Percentiles rank a stretch among this genome's conserved stretches.
These are phyloP conservation scores for Setaria italica DNA, from an alignment of 202 grass and related monocot species.

Conservation along the genomic window DNA sequence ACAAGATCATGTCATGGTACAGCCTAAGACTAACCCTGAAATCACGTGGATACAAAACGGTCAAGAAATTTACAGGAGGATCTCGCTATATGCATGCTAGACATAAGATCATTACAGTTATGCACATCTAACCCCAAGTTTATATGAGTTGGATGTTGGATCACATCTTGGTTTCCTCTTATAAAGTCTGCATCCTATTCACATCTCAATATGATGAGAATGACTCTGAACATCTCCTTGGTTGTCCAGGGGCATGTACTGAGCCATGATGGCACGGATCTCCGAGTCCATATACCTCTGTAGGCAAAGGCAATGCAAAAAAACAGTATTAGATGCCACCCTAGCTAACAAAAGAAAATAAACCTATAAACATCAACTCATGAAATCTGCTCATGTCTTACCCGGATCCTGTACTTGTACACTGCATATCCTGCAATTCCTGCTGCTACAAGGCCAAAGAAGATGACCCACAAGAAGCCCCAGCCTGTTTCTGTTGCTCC, in stretches of 20 bases:
- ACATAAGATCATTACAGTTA: constrained; percentile 16
- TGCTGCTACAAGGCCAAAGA: constrained; percentile 63
- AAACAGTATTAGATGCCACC: background rate
- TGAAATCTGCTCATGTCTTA: constrained; percentile 38
- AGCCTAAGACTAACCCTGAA: background rate
- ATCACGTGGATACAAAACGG: background rate
- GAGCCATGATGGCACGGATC: constrained; percentile 91
- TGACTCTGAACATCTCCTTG: constrained; percentile 70
- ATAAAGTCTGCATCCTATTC: constrained; percentile 27
- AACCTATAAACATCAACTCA: background rate
- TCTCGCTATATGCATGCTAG: background rate
- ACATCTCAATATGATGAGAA: constrained; percentile 70
- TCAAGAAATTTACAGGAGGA: background rate
- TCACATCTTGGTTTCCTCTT: background rate
- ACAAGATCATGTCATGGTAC: background rate
- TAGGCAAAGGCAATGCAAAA: background rate
- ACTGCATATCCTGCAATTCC: constrained; percentile 72
- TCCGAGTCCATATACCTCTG: constrained; percentile 93
- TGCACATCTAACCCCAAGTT: constrained; percentile 29
- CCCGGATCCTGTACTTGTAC: constrained; percentile 80
- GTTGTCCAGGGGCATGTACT: constrained; percentile 91
- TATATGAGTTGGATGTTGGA: background rate
- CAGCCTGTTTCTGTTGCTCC: constrained; percentile 58
- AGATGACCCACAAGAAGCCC: constrained; percentile 78
- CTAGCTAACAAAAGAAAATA: background rate